Conservation (phyloP, 2,329 filamentous ascomycete genomes). For the Phoma sp. region DNA sequence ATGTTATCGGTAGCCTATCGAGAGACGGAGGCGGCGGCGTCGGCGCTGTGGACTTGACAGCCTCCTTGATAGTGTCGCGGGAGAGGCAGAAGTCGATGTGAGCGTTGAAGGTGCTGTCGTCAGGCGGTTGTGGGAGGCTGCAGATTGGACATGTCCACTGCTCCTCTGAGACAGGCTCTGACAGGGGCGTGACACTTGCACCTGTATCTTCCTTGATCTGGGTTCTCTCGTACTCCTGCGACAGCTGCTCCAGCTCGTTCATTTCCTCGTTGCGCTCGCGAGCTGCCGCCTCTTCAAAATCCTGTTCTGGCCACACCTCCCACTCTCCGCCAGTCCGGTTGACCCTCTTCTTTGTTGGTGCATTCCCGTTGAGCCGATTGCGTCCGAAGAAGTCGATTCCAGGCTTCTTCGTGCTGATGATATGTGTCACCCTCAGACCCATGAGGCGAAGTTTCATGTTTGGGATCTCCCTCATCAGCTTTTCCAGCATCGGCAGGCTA, state of each 20-base stretch:
- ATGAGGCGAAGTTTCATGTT: conserved; percentile 81
- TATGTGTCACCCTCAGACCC: conserved; percentile 85
- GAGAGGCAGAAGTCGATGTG: conserved; percentile 95
- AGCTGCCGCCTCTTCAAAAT: conserved; percentile 66
- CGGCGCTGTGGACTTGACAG: conserved; percentile 62
- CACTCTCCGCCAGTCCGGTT: conserved; percentile 56
- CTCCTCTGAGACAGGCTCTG: conserved; percentile 30
- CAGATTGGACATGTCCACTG: conserved; percentile 92
- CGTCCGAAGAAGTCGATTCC: conserved; percentile 82
- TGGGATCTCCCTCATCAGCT: conserved; percentile 82
- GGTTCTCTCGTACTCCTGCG: conserved; percentile 59
- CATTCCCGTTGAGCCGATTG: conserved; percentile 21
- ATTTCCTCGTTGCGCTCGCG: conserved; percentile 67
- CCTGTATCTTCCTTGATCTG: conserved; percentile 15
- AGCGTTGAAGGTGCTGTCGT: conserved; percentile 82
- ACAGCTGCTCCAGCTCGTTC: conserved; percentile 65
- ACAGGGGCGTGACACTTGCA: conserved; percentile 26
- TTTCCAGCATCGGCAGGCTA: conserved; percentile 80
- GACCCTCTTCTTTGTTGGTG: conserved; percentile 15
- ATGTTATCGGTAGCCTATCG: conserved; percentile 15
- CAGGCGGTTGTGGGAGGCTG: conserved; percentile 71
- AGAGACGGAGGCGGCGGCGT: conserved; percentile 20
- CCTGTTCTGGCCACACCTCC: conserved; percentile 72
- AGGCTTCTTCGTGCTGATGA: conserved; percentile 83
- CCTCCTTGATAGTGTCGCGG: conserved; percentile 81